Percentiles rank a stretch among this genome's conserved stretches.
phyloP scores from a whole-genome alignment of 2,329 filamentous ascomycete species.

The Epicoccum sorghinum region DNA sequence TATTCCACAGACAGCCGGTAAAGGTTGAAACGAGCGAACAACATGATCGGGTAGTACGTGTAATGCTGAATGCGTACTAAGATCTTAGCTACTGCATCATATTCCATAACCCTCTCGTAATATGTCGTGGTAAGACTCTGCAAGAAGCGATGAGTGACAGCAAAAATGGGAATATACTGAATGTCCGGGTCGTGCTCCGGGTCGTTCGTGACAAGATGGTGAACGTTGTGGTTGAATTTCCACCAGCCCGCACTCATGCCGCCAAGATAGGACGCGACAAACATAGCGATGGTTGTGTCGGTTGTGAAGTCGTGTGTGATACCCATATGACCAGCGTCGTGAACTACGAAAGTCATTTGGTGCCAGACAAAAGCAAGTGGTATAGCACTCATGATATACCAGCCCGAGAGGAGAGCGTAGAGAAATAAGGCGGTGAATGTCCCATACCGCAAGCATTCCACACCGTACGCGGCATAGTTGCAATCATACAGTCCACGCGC shows the following conservation, averaged over 20 bases:
- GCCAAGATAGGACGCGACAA: constrained; percentile 87
- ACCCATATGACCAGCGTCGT: constrained; percentile 96
- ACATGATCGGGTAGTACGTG: constrained; percentile 72
- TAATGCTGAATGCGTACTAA: constrained; percentile 67
- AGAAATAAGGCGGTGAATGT: constrained; percentile 69
- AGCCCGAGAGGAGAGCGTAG: constrained; percentile 49
- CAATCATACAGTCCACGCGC: constrained; percentile 82
- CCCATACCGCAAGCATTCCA: constrained; percentile 75
- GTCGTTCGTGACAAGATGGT: constrained; percentile 94
- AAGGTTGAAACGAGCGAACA: constrained; percentile 73
- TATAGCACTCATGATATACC: constrained; percentile 67
- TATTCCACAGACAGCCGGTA: constrained; percentile 72
- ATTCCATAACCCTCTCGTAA: constrained; percentile 69
- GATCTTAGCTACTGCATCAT: constrained; percentile 65
- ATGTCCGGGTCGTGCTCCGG: constrained; percentile 97
- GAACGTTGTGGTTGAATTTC: constrained; percentile 95
- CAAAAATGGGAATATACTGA: constrained; percentile 73
- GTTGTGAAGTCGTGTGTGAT: constrained; percentile 89
- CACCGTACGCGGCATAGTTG: constrained; percentile 78
- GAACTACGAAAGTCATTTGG: constrained; percentile 89
- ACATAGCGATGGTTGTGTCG: constrained; percentile 85
- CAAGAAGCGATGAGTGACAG: constrained; percentile 70
- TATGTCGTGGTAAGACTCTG: constrained; percentile 67
- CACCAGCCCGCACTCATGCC: constrained; percentile 95
- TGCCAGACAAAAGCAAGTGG: constrained; percentile 90